Conservation (phyloP, 495 filamentous ascomycete species). For the Pseudevernia furfuracea region DNA sequence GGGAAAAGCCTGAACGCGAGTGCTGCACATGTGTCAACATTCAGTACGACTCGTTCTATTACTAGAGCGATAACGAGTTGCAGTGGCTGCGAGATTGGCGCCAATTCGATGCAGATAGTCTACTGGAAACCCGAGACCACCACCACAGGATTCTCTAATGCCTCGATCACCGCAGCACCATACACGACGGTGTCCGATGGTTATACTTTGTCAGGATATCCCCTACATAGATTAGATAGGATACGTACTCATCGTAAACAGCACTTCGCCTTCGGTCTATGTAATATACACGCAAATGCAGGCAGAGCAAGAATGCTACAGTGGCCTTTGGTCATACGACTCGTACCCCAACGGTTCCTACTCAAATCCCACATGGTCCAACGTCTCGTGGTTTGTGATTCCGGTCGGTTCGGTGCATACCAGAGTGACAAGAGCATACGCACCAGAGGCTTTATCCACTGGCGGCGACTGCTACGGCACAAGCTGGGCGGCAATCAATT, state of each 20-base stretch:
- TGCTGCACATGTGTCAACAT: too few species aligned
- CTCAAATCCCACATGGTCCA: neutral
- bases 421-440: neutral
- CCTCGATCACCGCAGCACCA: too few species aligned
- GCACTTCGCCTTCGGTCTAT: constrained; percentile 10
- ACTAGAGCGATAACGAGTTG: too few species aligned
- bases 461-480: constrained; percentile 1
- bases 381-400: neutral
- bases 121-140: too few species aligned
- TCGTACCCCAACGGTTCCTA: too few species aligned
- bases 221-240: neutral
- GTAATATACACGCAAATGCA: neutral
- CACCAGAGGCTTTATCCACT: neutral
- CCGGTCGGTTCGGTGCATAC: neutral
- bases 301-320: too few species aligned
- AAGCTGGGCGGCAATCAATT: constrained; percentile 7
- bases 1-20: too few species aligned
- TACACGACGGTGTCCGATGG: neutral
- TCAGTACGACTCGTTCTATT: too few species aligned
- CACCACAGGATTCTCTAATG: too few species aligned
- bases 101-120: too few species aligned
- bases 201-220: constrained; percentile 3
- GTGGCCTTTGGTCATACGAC: too few species aligned
- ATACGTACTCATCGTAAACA: neutral
- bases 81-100: too few species aligned